Percentiles rank a stretch among this genome's conserved stretches.
Evolutionary conservation across 75 land plant genomes (phyloP).

Genomic region (Chamaecyparis obtusa): DNA sequence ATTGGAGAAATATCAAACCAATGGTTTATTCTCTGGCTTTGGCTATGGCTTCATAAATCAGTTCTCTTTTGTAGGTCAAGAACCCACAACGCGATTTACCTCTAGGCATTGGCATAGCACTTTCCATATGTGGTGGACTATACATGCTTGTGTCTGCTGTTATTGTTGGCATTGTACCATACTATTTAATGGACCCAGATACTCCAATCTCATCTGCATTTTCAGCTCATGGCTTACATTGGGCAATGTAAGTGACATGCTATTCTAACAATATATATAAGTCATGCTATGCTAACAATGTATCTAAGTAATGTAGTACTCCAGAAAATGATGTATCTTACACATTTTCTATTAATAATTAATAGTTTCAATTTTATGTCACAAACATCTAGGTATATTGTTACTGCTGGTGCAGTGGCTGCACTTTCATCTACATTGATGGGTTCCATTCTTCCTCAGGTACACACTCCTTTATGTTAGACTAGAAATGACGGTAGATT

Average conservation of each 20-base stretch:
- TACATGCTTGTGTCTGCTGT: conserved; percentile 95
- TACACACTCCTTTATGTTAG: neutral
- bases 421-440: conserved; percentile 92
- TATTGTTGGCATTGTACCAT: conserved; percentile 93
- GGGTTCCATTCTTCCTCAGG: conserved; percentile 99
- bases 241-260: conserved; percentile 80
- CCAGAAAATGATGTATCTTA: neutral
- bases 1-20: neutral
- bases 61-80: conserved; percentile 64
- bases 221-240: conserved; percentile 74
- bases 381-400: conserved; percentile 53
- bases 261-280: neutral
- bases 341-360: neutral
- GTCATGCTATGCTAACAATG: neutral
- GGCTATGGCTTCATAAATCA: neutral
- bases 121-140: conserved; percentile 72
- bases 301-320: neutral
- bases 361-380: neutral
- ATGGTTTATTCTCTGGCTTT: neutral
- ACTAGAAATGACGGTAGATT: neutral
- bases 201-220: conserved; percentile 98
- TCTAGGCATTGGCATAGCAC: conserved; percentile 74
- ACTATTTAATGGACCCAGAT: conserved; percentile 83
- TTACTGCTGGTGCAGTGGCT: conserved; percentile 86
- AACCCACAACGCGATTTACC: conserved; percentile 96